Base-by-base conservation (phyloP, 2,329 filamentous ascomycete species). In the Elsinoe perseae region DNA sequence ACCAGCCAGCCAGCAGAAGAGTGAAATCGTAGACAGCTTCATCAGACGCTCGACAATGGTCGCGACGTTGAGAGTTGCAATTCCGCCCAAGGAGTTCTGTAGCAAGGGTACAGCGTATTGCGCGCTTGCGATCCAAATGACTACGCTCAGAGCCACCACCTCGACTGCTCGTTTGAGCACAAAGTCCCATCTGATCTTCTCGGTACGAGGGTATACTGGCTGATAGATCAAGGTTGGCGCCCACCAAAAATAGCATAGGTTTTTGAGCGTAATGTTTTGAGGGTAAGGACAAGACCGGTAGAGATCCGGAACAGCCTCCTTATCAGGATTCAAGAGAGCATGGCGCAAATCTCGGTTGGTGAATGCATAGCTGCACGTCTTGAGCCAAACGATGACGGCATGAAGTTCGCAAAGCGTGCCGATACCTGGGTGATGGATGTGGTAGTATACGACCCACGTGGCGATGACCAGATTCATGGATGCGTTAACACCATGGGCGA, bases 221-320 rank as follows among this genome's bases (percentile, higher is more conserved):
- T 98, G 93, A 70, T 98, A 98, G 43, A 97, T 86, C 54, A 98
- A 79, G 0, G 93, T 98, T 0, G 93, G 93, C 0, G 92, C 93
- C 84, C 91, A 92, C 92, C 93, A 97, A 70, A 98, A 98, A 73
- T 97, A 98, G 57, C 82, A 82, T 23, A 98, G 76, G 68, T 97
- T 98, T 52, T 78, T 73, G 63, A 96, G 79, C 2, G 90, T 95
- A 70, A 98, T 88, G 70, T 97, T 98, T 48, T 81, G 73, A 0
- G 93, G 93, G 68, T 98, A 98, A 0, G 92, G 88, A 65, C 90
- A 95, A 55, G 81, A 68, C 10, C 79, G 76, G 74, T 97, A 98
- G 21, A 97, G 77, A 34, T 88, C 84, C 0, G 93, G 93, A 3
- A 96, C 75, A 56, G 89, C 87, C 66, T 95, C 87, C n/a, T 50